Conservation (phyloP, 1,139 yeast genomes). For the Protomyces inouyei region DNA sequence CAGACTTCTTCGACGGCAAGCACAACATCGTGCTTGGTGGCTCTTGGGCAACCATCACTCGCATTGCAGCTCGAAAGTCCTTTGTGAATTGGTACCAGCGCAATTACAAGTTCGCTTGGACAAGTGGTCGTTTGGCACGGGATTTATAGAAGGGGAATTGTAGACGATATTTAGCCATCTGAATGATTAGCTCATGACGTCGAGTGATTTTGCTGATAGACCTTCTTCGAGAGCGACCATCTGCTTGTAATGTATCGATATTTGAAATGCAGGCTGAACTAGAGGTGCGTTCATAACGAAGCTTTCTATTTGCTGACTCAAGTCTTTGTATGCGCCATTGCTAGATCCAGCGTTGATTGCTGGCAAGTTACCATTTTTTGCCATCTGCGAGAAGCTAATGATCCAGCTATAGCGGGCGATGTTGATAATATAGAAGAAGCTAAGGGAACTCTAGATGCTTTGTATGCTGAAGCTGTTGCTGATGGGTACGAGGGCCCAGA, state of each 20-base stretch:
- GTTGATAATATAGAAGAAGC: conserved; percentile 22
- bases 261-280: conserved; percentile 11
- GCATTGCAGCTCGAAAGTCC: conserved; percentile 32
- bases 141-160: neutral
- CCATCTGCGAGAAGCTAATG: neutral
- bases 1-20: conserved; percentile 34
- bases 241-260: neutral
- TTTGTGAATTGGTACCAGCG: conserved; percentile 35
- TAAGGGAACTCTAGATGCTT: conserved; percentile 12
- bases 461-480: conserved; percentile 22
- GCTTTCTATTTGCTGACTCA: neutral
- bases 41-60: conserved; percentile 33
- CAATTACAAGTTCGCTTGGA: conserved; percentile 33
- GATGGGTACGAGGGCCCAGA: conserved; percentile 1
- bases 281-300: neutral
- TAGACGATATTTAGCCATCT: neutral
- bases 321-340: conserved; percentile 14
- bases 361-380: neutral
- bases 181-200: neutral
- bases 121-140: conserved; percentile 33
- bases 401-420: conserved; percentile 27
- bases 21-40: conserved; percentile 35
- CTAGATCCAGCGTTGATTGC: conserved; percentile 20
- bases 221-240: no score
- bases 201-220: neutral